Percentiles rank a stretch among this genome's conserved stretches.
These are phyloP conservation scores for Collybiopsis confluens DNA, from an alignment of 768 basidiomycete species.

Conservation along the genomic window DNA sequence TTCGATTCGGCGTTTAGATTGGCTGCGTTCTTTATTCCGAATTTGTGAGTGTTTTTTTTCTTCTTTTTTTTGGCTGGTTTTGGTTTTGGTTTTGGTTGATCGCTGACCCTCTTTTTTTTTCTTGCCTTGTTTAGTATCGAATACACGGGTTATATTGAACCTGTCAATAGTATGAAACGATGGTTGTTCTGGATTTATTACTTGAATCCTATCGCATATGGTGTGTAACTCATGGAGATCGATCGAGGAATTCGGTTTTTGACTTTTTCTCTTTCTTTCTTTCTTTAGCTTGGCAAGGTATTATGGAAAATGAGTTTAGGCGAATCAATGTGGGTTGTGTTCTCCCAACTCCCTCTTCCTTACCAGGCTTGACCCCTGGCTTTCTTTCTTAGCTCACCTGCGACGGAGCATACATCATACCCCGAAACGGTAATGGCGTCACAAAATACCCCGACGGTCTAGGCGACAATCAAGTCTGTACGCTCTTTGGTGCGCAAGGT, in stretches of 20 bases:
- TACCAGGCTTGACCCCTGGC: too few species aligned
- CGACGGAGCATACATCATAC: slow-evolving; percentile 61
- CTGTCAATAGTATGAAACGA: slow-evolving; percentile 64
- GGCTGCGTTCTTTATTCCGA: slow-evolving; percentile 69
- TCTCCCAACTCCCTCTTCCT: too few species aligned
- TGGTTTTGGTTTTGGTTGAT: too few species aligned
- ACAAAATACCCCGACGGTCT: slow-evolving; percentile 54
- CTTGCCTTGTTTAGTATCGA: slow-evolving; percentile 36
- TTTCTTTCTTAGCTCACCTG: slow-evolving; percentile 44
- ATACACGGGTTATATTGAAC: slow-evolving; percentile 70
- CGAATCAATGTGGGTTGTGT: slow-evolving; percentile 55
- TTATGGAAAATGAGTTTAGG: slow-evolving; percentile 86
- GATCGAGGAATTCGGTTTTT: neutral
- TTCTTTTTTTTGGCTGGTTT: neutral
- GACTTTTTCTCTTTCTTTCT: neutral
- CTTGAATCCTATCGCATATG: slow-evolving; percentile 74
- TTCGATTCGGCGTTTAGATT: slow-evolving; percentile 45
- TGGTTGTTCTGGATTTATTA: slow-evolving; percentile 91
- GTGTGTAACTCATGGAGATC: slow-evolving; percentile 16
- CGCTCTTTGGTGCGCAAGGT: slow-evolving; percentile 58
- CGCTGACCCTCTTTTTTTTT: neutral
- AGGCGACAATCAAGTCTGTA: slow-evolving; percentile 74
- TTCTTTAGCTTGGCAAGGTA: slow-evolving; percentile 58
- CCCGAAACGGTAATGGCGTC: slow-evolving; percentile 54
- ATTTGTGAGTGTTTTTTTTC: slow-evolving; percentile 41